Evolutionary conservation across 129 eudicot genomes (phyloP).

Genomic region (Chrysanthemum lavandulifolium): DNA sequence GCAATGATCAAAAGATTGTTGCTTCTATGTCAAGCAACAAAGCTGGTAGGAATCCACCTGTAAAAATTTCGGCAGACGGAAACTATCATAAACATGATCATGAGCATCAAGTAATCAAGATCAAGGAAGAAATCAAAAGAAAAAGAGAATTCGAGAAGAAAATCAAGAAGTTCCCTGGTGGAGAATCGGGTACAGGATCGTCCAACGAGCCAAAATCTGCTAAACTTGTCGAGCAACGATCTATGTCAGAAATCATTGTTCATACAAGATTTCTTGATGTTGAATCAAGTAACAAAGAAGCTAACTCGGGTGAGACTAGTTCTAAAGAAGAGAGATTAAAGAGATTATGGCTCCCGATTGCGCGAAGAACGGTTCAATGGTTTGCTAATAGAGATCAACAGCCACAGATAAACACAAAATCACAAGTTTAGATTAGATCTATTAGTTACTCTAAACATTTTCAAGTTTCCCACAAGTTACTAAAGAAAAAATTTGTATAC

Average conservation of each 20-base stretch:
- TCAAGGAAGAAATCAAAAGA: slow-evolving; percentile 53
- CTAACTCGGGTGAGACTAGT: slow-evolving; percentile 17
- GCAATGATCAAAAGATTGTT: slow-evolving; percentile 2
- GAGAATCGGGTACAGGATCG: slow-evolving; percentile 13
- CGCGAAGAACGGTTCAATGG: slow-evolving; percentile 82
- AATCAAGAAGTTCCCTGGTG: slow-evolving; percentile 23
- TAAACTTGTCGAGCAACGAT: slow-evolving; percentile 45
- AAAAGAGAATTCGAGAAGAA: slow-evolving; percentile 30
- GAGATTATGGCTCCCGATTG: slow-evolving; percentile 74
- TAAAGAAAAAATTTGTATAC: slow-evolving; percentile 12
- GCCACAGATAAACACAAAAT: slow-evolving; percentile 32
- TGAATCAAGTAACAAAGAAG: slow-evolving; percentile 20
- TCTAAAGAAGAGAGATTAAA: slow-evolving; percentile 52
- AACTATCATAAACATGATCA: slow-evolving; percentile 10
- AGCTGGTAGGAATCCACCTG: not conserved
- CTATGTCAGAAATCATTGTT: slow-evolving; percentile 71
- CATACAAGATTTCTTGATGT: slow-evolving; percentile 54
- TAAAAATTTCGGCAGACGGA: not conserved
- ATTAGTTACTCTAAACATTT: not conserved
- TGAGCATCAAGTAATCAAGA: slow-evolving; percentile 37
- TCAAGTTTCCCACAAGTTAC: slow-evolving; percentile 8
- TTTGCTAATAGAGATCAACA: slow-evolving; percentile 65
- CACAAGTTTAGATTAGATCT: slow-evolving; percentile 36
- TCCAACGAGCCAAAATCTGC: slow-evolving; percentile 11
- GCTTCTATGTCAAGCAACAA: slow-evolving; percentile 23